Evolutionary conservation across 345 rosid genomes (phyloP).

Genomic region (Turnera subulata): DNA sequence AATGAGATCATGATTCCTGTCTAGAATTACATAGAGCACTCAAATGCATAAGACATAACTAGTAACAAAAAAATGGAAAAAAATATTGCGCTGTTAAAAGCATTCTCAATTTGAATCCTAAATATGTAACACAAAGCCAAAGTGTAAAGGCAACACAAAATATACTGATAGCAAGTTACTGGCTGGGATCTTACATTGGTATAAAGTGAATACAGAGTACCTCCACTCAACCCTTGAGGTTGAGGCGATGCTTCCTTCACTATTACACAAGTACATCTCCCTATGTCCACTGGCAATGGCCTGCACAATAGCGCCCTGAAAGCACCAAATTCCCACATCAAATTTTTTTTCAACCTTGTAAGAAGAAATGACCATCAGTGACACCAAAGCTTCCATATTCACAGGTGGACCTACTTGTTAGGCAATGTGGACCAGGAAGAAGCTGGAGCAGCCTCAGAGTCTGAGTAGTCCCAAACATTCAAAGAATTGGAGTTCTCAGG

Average conservation of each 20-base stretch:
- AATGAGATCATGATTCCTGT: too few species aligned
- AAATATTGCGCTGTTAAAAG: too few species aligned
- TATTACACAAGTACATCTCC: slow-evolving; percentile 82
- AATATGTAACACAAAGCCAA: too few species aligned
- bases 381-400: background rate
- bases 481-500: slow-evolving; percentile 65
- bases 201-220: slow-evolving; percentile 66
- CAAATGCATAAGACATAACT: too few species aligned
- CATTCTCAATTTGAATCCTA: too few species aligned
- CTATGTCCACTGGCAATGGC: slow-evolving; percentile 82
- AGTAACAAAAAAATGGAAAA: too few species aligned
- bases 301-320: slow-evolving; percentile 76
- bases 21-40: too few species aligned
- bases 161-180: too few species aligned
- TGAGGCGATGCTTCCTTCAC: slow-evolving; percentile 59
- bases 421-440: slow-evolving; percentile 92
- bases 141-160: background rate
- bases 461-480: slow-evolving; percentile 88
- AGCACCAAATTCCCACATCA: slow-evolving; percentile 5
- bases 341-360: too few species aligned
- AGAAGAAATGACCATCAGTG: background rate
- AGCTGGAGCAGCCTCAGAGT: slow-evolving; percentile 94
- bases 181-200: slow-evolving; percentile 53
- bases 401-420: slow-evolving; percentile 65
- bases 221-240: slow-evolving; percentile 47